Base-by-base conservation (phyloP, 179 eudicot species). In the Beta corolliflora region DNA sequence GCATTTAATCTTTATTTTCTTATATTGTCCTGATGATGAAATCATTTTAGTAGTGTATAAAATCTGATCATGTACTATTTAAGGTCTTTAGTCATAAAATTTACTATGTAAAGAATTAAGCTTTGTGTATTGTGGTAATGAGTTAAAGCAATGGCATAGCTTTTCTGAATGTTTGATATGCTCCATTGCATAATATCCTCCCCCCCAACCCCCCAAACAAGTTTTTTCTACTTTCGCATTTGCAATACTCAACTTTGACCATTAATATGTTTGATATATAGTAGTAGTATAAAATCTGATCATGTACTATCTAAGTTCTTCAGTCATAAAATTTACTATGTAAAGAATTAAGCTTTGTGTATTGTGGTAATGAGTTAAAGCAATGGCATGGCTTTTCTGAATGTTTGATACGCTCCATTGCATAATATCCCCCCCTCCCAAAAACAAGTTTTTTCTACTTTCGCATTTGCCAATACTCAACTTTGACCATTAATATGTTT, bases 11-110 rank as follows among this genome's bases (percentile, higher is more conserved):
- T 36, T 36, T 15, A 12, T 55, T 13, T 44, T 31, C 46, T 45
- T 63, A 14, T 65, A 52, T 56, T 82, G 16, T 61, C 50, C 84
- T 71, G n/a, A n/a, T n/a, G n/a, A n/a, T n/a, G n/a, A n/a, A n/a
- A n/a, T n/a, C n/a, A n/a, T n/a, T n/a, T n/a, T n/a, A n/a, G n/a
- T 25, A 69, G 4, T 36, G 41, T 36, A 36, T 36, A 36, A 0
- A 36, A 55, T 0, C 9, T 41, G 50, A 75, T 36, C 29, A 75
- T 75, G 9, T 36, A 11, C 44, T 55, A 29, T 73, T 1, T 18
- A 10, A 50, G 7, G 0, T 29, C 1, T 63, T 46, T 0, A 45
- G 21, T 50, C 13, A 3, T 54, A 54, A 41, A 44, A 13, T 12
- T 44, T 61, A 1, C 31, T 10, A 46, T 23, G 82, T 70, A 63